Evolutionary conservation across 352 stramenopile species (phyloP), one percentile per base, ranked within the genome.

Genomic region (Globisporangium radiosum): DNA sequence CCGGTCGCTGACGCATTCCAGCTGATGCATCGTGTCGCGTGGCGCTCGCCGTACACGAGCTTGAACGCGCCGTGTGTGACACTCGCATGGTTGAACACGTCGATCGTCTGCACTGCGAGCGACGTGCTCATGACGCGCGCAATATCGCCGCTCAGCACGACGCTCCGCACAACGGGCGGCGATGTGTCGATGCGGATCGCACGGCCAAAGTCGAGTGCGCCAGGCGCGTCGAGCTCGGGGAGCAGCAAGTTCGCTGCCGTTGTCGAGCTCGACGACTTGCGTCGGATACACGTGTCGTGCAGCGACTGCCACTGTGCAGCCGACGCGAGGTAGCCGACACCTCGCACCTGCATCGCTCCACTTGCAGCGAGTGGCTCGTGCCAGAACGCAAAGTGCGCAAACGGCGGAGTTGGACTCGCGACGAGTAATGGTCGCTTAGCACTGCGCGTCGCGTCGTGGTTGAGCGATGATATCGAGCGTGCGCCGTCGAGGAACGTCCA

Each of bases 171-270:
- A 1, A 45, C 59, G 15, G 82, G 82, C 1, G 47, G 37, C 1
- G 73, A 75, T 0, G 80, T 83, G 63, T 90, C 82, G n/a, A 92
- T 66, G 13, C 60, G 63, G 13, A 92, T 66, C 9, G 65, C 57
- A 8, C 71, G 72, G 1, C n/a, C 47, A 63, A 83, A 89, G 52
- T 87, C 76, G 17, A 92, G 59, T 3, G 79, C 65, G 7, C 75
- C 75, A 5, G 73, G 62, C 0, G 76, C 73, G 43, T 78, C 78
- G 14, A 81, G 25, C 10, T 72, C 60, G 3, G 82, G 79, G 2
- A 92, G 64, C 14, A 85, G 47, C 8, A 92, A 42, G 50, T 75
- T 81, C 0, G 68, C 72, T 8, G 68, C 47, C 4, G 75, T 81
- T 0, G 57, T 53, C 0, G 76, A 64, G 3, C 57, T 57, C 0